Base-by-base conservation (phyloP, 306 rosid genomes). In the Citrullus amarus region DNA sequence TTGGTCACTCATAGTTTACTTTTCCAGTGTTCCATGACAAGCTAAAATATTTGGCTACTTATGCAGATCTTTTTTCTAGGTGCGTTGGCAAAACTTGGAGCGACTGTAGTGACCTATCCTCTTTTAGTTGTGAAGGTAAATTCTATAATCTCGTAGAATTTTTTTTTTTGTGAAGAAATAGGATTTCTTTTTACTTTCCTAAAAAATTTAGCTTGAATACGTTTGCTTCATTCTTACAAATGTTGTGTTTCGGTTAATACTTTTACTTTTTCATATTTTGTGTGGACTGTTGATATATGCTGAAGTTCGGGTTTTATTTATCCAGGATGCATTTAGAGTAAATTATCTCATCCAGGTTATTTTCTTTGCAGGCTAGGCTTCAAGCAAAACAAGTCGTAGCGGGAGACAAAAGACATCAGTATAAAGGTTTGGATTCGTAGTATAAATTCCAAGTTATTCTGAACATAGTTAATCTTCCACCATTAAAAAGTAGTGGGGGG, bases 41-140 rank as follows among this genome's bases (percentile, higher is more conserved):
- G 79, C 79, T 86, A 66, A 87, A 74, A 57, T 44, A 77, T 74
- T 79, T 88, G 80, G 67, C 80, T 75, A 16, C 79, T 81, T 80
- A 67, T 58, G 58, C 86, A 95, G 99, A 79, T 91, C 67, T 95
- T 95, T 90, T 83, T 92, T 79, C 96, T 92, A 67, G 97, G 98
- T 68, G 98, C 98, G 44, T 72, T 95, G 63, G 98, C 98, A 44
- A 95, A 95, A 86, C 93, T 95, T 67, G 98, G 99, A 81, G 99
- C 99, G 72, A 95, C 99, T 16, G 88, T 91, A 57, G 87, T 95
- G 68, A 95, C 97, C 4, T 95, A 95, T 88, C 99, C 99, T 77
- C 90, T 95, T 59, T 81, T 95, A 69, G 99, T 95, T 78, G 92
- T 95, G 50, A 95, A 95, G 99, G 99, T 95, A 89, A 78, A 75